These are phyloP conservation scores for Moesziomyces sp. DNA, from an alignment of 1,284 basidiomycete genomes.

Conservation along the genomic window DNA sequence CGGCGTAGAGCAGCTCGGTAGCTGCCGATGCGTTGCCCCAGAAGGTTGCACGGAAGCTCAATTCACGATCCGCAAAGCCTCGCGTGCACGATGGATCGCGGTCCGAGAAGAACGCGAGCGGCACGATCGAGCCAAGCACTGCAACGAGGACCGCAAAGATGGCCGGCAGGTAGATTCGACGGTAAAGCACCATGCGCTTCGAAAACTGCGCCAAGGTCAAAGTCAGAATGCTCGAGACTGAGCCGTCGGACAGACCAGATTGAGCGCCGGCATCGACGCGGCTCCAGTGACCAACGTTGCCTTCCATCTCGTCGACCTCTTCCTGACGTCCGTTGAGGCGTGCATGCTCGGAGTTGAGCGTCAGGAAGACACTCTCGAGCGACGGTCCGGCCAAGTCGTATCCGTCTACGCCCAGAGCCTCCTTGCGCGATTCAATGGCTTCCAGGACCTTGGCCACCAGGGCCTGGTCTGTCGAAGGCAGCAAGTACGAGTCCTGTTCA, in stretches of 20 bases:
- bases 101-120: slow-evolving; percentile 75
- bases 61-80: slow-evolving; percentile 62
- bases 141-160: slow-evolving; percentile 75
- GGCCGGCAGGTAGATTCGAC: slow-evolving; percentile 77
- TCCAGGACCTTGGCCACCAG: slow-evolving; percentile 75
- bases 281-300: slow-evolving; percentile 22
- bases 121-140: slow-evolving; percentile 75
- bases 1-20: slow-evolving; percentile 28
- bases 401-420: slow-evolving; percentile 69
- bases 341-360: slow-evolving; percentile 72
- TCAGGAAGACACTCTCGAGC: slow-evolving; percentile 82
- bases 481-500: slow-evolving; percentile 67
- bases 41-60: slow-evolving; percentile 44
- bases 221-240: slow-evolving; percentile 71
- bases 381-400: slow-evolving; percentile 79
- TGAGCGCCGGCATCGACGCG: not conserved
- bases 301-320: slow-evolving; percentile 40
- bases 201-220: slow-evolving; percentile 79
- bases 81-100: slow-evolving; percentile 72
- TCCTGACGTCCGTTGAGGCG: slow-evolving; percentile 31
- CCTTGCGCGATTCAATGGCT: slow-evolving; percentile 71
- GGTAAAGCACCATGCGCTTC: slow-evolving; percentile 77
- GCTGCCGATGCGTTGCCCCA: slow-evolving; percentile 17
- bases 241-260: slow-evolving; percentile 72
- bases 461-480: slow-evolving; percentile 24